Conservation (phyloP, 352 stramenopile genomes). For the Phytophthora agathidicida region DNA sequence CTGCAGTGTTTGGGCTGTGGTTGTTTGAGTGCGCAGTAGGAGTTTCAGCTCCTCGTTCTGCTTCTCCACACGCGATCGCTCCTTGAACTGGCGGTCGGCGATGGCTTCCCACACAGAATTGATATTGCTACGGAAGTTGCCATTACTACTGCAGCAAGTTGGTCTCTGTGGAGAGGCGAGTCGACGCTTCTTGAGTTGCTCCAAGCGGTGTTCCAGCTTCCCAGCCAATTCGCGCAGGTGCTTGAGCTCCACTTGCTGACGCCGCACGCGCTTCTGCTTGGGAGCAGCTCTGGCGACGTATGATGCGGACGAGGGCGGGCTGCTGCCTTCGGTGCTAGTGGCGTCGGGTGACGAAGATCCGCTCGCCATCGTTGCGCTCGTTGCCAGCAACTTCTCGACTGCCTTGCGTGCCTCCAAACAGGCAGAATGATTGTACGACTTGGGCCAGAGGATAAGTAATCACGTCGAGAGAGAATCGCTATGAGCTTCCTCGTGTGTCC, state of each 20-base stretch:
- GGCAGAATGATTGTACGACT: conserved; percentile 9
- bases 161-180: neutral
- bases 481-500: conserved; percentile 25
- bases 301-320: conserved; percentile 3
- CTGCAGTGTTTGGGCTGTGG: conserved; percentile 4
- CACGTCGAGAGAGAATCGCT: too few relatives aligned
- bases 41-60: conserved; percentile 43
- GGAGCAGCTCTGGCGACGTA: neutral
- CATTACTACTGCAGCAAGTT: neutral
- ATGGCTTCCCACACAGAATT: conserved; percentile 31
- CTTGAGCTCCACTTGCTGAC: conserved; percentile 43
- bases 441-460: too few relatives aligned
- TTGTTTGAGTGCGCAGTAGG: conserved; percentile 20
- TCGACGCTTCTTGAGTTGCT: conserved; percentile 34
- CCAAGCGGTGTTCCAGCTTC: conserved; percentile 34
- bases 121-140: neutral
- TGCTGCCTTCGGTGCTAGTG: conserved; percentile 13
- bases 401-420: too few relatives aligned
- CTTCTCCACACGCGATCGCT: conserved; percentile 27
- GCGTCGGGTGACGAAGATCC: conserved; percentile 1
- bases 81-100: conserved; percentile 34
- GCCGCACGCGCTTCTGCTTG: conserved; percentile 41
- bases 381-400: too few relatives aligned
- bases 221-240: conserved; percentile 38
- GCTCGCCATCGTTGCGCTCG: neutral